Base-by-base conservation (phyloP, 495 filamentous ascomycete genomes). In the Aspergillus cristatus region DNA sequence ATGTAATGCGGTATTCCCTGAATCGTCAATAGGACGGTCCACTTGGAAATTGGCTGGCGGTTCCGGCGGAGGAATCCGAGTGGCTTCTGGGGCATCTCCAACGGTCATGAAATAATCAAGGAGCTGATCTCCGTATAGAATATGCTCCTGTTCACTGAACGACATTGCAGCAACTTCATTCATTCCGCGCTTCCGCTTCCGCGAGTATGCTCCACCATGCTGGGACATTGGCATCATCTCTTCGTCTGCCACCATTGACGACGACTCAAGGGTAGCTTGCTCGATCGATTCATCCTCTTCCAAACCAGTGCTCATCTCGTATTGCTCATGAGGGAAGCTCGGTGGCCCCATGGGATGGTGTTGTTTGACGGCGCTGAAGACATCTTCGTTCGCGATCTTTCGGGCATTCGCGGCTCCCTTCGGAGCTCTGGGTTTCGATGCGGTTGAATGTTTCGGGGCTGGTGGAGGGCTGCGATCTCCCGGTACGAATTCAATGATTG, bases 21-120 rank as follows among this genome's bases (percentile, higher is more conserved):
- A 85, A 14, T 84, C 79, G 50, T 98, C 91, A 47, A 98, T 94
- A 18, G 78, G 64, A 53, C 85, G 82, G 62, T 97, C 80, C 11
- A 93, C 78, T 43, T 94, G 77, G 54, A 91, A 93, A 47, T 85
- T 78, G 12, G 72, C 57, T 0, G 91, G 91, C 6, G 90, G 86
- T 29, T 79, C 71, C 6, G 88, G 87, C 15, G 82, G 81, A 20
- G 78, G 69, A 1, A 70, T 53, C 8, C 60, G 57, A 7, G 71
- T 71, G 10, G 67, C 64, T 26, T 81, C 69, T 6, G 77, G 69
- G 42, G 83, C 78, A 49, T 81, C 73, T 22, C 81, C 79, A 15
- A 79, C 75, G 16, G 81, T 81, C 70, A 95, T 80, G 52, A 97
- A 97, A 58, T 97, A 97, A 51, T 98, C 91, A 26, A 98, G 70